Evolutionary conservation across 768 basidiomycete species (phyloP).

Genomic region (Mycena haematopus): DNA sequence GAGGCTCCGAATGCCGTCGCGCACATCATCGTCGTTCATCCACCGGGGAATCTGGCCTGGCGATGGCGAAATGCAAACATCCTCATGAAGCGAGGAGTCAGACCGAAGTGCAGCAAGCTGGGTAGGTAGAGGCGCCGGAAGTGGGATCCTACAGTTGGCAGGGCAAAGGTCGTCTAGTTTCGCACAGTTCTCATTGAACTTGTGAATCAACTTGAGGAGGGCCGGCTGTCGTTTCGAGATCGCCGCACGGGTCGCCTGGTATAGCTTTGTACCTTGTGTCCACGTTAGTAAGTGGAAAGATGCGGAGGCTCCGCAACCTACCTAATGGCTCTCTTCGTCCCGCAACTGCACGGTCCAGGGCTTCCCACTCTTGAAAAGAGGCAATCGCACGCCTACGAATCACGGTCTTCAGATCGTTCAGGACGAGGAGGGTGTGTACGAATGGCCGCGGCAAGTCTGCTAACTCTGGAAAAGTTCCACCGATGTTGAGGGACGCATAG

Average conservation of each 20-base stretch:
- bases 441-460: not conserved
- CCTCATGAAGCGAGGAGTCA: constrained; percentile 17
- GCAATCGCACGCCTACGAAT: not conserved
- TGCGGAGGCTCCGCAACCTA: not conserved
- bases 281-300: not conserved
- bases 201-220: not conserved
- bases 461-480: not conserved
- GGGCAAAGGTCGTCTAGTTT: not conserved
- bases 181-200: not conserved
- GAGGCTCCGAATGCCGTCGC: not conserved
- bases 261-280: not conserved
- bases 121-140: not conserved
- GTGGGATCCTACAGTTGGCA: not conserved
- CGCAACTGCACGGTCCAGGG: not conserved
- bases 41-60: not conserved
- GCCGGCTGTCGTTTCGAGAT: not conserved
- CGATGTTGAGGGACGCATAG: not conserved
- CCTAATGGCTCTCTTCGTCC: not conserved
- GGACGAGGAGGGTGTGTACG: not conserved
- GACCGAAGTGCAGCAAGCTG: not conserved
- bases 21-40: not conserved
- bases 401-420: not conserved
- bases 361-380: not conserved
- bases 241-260: not conserved
- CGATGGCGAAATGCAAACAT: not conserved